Evolutionary conservation across 2,329 filamentous ascomycete species (phyloP).

Genomic region (Aspergillus fructus): DNA sequence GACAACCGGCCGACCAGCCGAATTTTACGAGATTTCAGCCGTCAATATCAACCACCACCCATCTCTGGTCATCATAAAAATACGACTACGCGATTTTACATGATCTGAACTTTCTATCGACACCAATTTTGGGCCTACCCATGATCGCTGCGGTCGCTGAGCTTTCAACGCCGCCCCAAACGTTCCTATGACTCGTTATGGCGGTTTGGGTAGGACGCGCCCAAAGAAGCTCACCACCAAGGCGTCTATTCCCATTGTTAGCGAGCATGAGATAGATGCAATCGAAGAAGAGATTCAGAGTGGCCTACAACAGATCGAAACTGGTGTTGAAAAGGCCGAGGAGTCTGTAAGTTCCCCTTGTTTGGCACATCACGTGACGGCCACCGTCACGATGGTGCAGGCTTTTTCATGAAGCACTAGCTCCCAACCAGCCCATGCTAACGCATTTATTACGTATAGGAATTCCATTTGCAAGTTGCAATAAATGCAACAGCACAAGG

Average conservation of each 20-base stretch:
- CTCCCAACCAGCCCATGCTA: slow-evolving; percentile 18
- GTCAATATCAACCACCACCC: slow-evolving; percentile 46
- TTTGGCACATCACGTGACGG: slow-evolving; percentile 38
- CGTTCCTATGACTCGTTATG: slow-evolving; percentile 46
- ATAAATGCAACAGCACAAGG: slow-evolving; percentile 63
- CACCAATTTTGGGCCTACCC: slow-evolving; percentile 61
- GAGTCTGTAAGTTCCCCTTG: slow-evolving; percentile 77
- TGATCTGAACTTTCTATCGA: slow-evolving; percentile 61
- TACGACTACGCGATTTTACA: slow-evolving; percentile 53
- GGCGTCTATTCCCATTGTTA: slow-evolving; percentile 80
- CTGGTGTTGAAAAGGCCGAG: slow-evolving; percentile 94
- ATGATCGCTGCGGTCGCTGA: slow-evolving; percentile 41
- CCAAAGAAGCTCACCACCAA: slow-evolving; percentile 81
- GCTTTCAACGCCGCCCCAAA: slow-evolving; percentile 36
- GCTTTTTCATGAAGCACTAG: slow-evolving; percentile 26
- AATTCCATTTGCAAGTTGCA: slow-evolving; percentile 92
- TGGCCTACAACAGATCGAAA: slow-evolving; percentile 81
- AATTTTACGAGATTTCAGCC: slow-evolving; percentile 32
- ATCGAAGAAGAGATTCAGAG: slow-evolving; percentile 83
- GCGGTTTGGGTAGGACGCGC: slow-evolving; percentile 49
- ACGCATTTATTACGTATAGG: slow-evolving; percentile 53
- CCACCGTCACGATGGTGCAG: slow-evolving; percentile 28
- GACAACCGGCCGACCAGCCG: slow-evolving; percentile 44
- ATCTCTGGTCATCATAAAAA: slow-evolving; percentile 57
- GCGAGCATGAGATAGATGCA: slow-evolving; percentile 86